Base-by-base conservation (phyloP, 148 eudicot species). In the Cornus suecica region DNA sequence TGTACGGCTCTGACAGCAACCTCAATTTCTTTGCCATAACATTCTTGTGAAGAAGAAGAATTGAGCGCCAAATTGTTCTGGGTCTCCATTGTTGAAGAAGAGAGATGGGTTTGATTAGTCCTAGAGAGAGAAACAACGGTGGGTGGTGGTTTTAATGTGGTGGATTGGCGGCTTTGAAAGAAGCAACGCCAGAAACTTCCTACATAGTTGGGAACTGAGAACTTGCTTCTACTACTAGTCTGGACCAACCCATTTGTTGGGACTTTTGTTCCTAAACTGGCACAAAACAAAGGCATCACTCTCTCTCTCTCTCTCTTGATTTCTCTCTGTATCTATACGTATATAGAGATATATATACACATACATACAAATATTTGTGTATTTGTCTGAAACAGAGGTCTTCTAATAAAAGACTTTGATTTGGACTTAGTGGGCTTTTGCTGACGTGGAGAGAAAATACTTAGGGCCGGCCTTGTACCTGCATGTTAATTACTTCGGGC, bases 1-100 rank as follows among this genome's bases (percentile, higher is more conserved):
- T 87, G 90, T n/a, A 87, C 90, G 68, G 84, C 90, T 77, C 79
- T 80, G 8, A 87, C 90, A 42, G 88, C 90, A 61, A 87, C 81
- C 62, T 85, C 90, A 83, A 45, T 83, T 87, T 87, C 23, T 74
- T 76, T 41, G 84, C 42, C 42, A 37, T 37, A 78, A 26, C 80
- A 80, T 65, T 75, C 58, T 0, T 37, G 42, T 37, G 70, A 81
- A 16, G 65, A 16, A 27, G 82, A 61, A 68, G 77, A 22, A 18
- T 25, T 27, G 29, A 75, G 28, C 28, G 52, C 73, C 75, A 48
- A 68, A 16, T 77, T n/a, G 66, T 70, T 62, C 65, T 72, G 84
- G 52, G 72, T 86, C 86, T 84, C 82, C 75, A 85, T 84, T 84
- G 48, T 84, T 80, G 34, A 80, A 81, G 76, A 83, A 83, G 76